These are phyloP conservation scores for Botrytis tulipae DNA, from an alignment of 2,329 filamentous ascomycete species.

Conservation along the genomic window DNA sequence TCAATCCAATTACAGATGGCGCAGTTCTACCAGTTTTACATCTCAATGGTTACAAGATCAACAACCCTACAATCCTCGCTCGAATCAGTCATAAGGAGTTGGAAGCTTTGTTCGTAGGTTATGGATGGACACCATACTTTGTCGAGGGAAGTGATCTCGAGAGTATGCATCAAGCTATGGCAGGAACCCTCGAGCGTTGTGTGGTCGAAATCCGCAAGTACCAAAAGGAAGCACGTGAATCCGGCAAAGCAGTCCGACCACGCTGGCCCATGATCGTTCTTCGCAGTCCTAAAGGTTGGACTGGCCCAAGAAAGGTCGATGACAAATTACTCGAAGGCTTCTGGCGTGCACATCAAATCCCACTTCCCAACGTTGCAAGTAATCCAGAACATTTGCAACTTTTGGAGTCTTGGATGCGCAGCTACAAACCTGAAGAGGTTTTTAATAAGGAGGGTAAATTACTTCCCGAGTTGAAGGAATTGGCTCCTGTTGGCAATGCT, in stretches of 20 bases:
- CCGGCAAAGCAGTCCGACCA: slow-evolving; percentile 66
- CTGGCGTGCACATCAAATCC: slow-evolving; percentile 77
- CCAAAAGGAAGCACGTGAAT: slow-evolving; percentile 70
- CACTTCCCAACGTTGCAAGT: slow-evolving; percentile 65
- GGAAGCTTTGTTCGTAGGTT: slow-evolving; percentile 66
- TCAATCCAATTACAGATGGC: slow-evolving; percentile 75
- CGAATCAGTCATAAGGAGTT: slow-evolving; percentile 74
- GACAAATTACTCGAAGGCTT: slow-evolving; percentile 71
- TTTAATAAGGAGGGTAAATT: slow-evolving; percentile 65
- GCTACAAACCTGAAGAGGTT: slow-evolving; percentile 70
- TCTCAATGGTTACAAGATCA: slow-evolving; percentile 83
- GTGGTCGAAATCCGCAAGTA: slow-evolving; percentile 65
- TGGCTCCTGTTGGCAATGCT: slow-evolving; percentile 63
- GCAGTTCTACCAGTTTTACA: slow-evolving; percentile 76
- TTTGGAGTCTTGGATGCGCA: slow-evolving; percentile 74
- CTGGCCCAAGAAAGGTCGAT: slow-evolving; percentile 68
- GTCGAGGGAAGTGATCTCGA: slow-evolving; percentile 73
- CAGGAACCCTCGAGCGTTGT: slow-evolving; percentile 70
- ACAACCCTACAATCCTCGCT: slow-evolving; percentile 72
- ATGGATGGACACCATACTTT: slow-evolving; percentile 78
- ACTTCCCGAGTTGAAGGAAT: slow-evolving; percentile 57
- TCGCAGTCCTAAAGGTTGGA: slow-evolving; percentile 78
- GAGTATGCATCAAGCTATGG: slow-evolving; percentile 81
- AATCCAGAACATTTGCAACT: slow-evolving; percentile 65
- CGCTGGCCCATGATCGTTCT: slow-evolving; percentile 79